Conservation (phyloP, 169 alveolate species). For the Babesia divergens region DNA sequence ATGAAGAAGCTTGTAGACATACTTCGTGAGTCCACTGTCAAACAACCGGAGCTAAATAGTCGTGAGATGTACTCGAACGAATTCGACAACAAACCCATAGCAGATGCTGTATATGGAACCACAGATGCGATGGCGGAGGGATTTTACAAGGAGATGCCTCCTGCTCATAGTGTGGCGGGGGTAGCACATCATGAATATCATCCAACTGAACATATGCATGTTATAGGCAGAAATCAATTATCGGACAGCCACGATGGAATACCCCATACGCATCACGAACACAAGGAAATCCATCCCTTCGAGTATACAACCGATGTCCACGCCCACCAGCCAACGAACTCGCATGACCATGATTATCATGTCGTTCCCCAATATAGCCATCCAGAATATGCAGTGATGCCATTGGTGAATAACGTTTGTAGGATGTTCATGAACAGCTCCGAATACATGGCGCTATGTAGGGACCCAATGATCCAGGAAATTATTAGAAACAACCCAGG, state of each 20-base stretch:
- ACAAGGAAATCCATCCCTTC: background rate
- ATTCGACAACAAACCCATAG: constrained; percentile 21
- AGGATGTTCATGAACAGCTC: constrained; percentile 5
- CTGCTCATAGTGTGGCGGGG: no score
- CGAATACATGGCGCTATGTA: constrained; percentile 15
- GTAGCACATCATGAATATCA: no score
- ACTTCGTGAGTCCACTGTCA: constrained; percentile 25
- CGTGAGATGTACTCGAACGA: constrained; percentile 14
- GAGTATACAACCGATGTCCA: background rate
- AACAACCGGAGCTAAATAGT: background rate
- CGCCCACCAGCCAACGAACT: background rate
- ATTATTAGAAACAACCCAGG: constrained; percentile 5
- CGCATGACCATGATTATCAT: background rate
- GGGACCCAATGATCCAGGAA: background rate
- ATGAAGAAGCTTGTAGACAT: constrained; percentile 29
- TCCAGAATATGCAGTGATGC: background rate
- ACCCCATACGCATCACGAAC: background rate
- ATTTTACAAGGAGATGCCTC: no score
- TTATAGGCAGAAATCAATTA: background rate
- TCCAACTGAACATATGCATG: no score
- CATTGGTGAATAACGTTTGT: constrained; percentile 2
- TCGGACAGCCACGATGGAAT: background rate
- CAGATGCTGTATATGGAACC: constrained; percentile 23
- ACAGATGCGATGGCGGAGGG: no score
- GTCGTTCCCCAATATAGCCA: no score